Base-by-base conservation (phyloP, 108 stramenopile species). In the Parietichytrium sp. region DNA sequence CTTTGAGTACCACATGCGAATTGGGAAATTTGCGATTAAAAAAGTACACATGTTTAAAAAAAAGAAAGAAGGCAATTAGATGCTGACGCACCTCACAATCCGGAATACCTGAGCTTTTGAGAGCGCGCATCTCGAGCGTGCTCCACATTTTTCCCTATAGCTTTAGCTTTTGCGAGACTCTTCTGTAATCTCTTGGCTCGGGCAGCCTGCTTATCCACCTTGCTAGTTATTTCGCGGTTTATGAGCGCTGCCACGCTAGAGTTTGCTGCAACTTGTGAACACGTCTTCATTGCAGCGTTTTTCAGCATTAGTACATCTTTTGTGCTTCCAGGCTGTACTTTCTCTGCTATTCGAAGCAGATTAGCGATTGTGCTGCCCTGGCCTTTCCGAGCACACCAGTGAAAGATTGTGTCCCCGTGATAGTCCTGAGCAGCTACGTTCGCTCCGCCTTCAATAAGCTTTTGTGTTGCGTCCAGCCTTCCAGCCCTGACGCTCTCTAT, bases 311-410 rank as follows among this genome's bases (percentile, higher is more conserved):
- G 42, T 10, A 27, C 61, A 10, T 45, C 42, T 23, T 42, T 33
- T 6, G 61, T 25, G 61, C 61, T 72, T 6, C 61, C 61, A 25
- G 6, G 33, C 42, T 72, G 36, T 16, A 20, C 61, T 42, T 72
- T 72, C 45, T 72, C 61, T 13, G 61, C 33, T 18, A 25, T n/a
- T 0, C 20, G 61, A 6, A 72, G 20, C 6, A 72, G 61, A 20
- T 72, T 33, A 7, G 23, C 38, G 45, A 72, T 72, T 42, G 45
- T 72, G 42, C 61, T 72, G 61, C 61, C 61, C 13, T 42, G 18
- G 38, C 61, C 61, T 16, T 25, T 16, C 23, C 61, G 61, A 12
- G 61, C 61, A 25, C 61, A 72, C 61, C 61, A 72, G 61, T 72
- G 61, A 72, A 72, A 72, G 20, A 72, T 47, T 7, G 61, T 23